A percentile compares a stretch with the other conserved stretches of the same genome.
Conservation (phyloP, 192 early-diverging fungal species). For the Pilaira anomala region DNA sequence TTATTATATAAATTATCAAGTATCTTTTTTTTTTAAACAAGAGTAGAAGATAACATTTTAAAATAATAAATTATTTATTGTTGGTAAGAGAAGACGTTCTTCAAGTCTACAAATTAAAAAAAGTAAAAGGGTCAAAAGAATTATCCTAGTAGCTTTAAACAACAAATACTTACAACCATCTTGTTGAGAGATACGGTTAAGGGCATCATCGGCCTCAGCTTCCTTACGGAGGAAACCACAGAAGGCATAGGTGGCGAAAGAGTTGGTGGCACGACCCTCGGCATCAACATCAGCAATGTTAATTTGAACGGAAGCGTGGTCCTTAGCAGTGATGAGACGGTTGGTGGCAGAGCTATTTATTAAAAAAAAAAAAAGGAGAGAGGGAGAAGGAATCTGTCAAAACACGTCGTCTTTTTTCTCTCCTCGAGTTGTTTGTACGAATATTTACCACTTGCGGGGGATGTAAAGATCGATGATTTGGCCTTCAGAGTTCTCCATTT, state of each 20-base stretch:
- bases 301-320: slow-evolving; percentile 98
- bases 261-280: slow-evolving; percentile 68
- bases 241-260: slow-evolving; percentile 84
- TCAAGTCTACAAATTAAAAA: slow-evolving; percentile 45
- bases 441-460: slow-evolving; percentile 85
- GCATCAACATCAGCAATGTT: slow-evolving; percentile 93
- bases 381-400: slow-evolving; percentile 1
- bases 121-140: not conserved
- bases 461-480: slow-evolving; percentile 81
- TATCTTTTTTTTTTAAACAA: no score
- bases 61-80: slow-evolving; percentile 47
- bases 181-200: slow-evolving; percentile 88
- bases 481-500: slow-evolving; percentile 50
- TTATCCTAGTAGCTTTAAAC: not conserved
- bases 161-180: slow-evolving; percentile 55
- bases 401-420: not conserved
- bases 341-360: slow-evolving; percentile 87
- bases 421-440: not conserved
- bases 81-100: slow-evolving; percentile 76
- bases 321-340: slow-evolving; percentile 96
- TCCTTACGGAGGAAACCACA: slow-evolving; percentile 87
- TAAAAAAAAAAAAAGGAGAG: slow-evolving; percentile 9
- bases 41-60: not conserved
- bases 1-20: no score
- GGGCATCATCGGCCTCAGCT: slow-evolving; percentile 91